phyloP scores from a whole-genome alignment of 2,329 filamentous ascomycete species.

The Dothiorella sarmentorum region DNA sequence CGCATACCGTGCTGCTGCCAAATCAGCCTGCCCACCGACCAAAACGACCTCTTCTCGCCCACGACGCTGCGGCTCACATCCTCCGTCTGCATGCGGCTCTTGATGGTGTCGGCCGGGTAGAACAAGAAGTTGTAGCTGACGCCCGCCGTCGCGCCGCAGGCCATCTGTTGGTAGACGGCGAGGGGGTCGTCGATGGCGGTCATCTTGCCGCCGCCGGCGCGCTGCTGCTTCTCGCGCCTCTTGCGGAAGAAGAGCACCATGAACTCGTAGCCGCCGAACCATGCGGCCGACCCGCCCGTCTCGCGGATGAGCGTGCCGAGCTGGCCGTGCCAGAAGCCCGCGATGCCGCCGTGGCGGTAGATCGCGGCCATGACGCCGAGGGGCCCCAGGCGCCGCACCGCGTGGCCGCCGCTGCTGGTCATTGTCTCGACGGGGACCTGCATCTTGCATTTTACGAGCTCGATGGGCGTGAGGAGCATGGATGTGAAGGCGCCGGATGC shows the following conservation, averaged over 20 bases:
- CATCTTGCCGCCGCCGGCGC: not conserved
- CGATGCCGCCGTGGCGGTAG: slow-evolving; percentile 75
- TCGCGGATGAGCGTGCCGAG: slow-evolving; percentile 90
- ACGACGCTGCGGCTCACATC: slow-evolving; percentile 56
- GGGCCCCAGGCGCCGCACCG: slow-evolving; percentile 57
- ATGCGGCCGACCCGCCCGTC: slow-evolving; percentile 86
- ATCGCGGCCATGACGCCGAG: slow-evolving; percentile 72
- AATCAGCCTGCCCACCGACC: slow-evolving; percentile 65
- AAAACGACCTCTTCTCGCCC: slow-evolving; percentile 63
- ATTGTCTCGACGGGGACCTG: slow-evolving; percentile 66
- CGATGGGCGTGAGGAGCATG: slow-evolving; percentile 86
- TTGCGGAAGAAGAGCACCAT: slow-evolving; percentile 67
- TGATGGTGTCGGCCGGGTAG: slow-evolving; percentile 96
- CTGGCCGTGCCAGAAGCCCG: slow-evolving; percentile 94
- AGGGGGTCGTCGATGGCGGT: slow-evolving; percentile 57
- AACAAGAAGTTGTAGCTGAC: slow-evolving; percentile 96
- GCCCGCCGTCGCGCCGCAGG: slow-evolving; percentile 82
- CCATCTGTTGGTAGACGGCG: slow-evolving; percentile 80
- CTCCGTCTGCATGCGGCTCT: slow-evolving; percentile 92
- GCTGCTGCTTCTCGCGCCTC: slow-evolving; percentile 29
- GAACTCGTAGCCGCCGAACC: slow-evolving; percentile 67
- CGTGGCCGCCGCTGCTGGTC: slow-evolving; percentile 28
- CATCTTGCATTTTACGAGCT: slow-evolving; percentile 98
- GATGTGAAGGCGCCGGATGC: slow-evolving; percentile 87
- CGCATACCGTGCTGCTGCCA: slow-evolving; percentile 79